Base-by-base conservation (phyloP, 805 yeast genomes). In the Maudiozyma bulderi region DNA sequence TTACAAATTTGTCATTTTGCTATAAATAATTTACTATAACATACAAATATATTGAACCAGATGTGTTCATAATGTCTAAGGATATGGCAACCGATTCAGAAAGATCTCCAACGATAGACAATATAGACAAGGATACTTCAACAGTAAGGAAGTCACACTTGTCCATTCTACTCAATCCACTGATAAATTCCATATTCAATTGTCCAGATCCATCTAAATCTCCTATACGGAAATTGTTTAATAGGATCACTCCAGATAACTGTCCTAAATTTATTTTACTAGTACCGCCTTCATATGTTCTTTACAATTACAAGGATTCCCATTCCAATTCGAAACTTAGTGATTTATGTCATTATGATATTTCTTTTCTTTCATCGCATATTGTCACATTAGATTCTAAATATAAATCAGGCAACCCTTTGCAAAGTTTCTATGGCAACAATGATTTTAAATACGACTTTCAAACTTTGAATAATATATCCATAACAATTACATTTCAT, bases 181-280 rank as follows among this genome's bases (percentile, higher is more conserved):
- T 82, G 35, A 67, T 84, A 33, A 80, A 84, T 61, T 73, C 80
- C 38, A 64, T 84, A 6, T 83, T 85, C 69, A 81, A 83, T 66
- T 80, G 83, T 55, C 82, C 84, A 0, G 70, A 67, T 49, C 79
- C 80, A 2, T 51, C 62, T 6, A 65, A 63, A n/a, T 69, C 74
- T 0, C 74, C 81, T 13, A 66, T 74, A 46, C 74, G 72, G 50
- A 71, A 70, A n/a, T 67, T 78, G 7, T 70, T 80, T 37, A 59
- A 65, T 4, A 72, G 64, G 45, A 57, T 83, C 28, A 45, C 39
- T 5, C 11, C 20, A 32, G 65, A 63, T 52, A 78, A 82, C 11
- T 38, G 13, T 38, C 72, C 71, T 15, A 75, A 74, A n/a, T 80
- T 73, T 59, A 71, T 80, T 2, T 60, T 86, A 11, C 60, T 86